Percentiles rank a stretch among this genome's conserved stretches.
These are phyloP conservation scores for Lachnellula suecica DNA, from an alignment of 2,329 filamentous ascomycete genomes.

Conservation along the genomic window DNA sequence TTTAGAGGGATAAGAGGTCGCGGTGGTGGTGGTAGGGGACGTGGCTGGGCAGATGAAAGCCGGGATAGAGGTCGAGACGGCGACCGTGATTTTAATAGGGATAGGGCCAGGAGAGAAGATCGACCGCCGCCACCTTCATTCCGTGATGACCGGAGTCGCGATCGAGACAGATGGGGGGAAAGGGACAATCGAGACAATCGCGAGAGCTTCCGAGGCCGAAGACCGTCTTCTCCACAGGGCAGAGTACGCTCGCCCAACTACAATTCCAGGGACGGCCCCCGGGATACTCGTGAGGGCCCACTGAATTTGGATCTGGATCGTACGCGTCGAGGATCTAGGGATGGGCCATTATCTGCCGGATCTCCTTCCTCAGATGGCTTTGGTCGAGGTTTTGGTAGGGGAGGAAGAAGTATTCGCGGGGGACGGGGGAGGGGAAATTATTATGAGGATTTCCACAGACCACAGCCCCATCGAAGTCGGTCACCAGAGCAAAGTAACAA, in stretches of 20 bases:
- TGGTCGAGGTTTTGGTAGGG: constrained; percentile 46
- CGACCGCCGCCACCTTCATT: constrained; percentile 45
- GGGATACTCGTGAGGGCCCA: constrained; percentile 50
- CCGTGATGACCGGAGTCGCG: constrained; percentile 58
- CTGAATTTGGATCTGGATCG: constrained; percentile 66
- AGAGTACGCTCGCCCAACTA: constrained; percentile 67
- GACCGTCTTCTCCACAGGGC: constrained; percentile 61
- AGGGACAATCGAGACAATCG: constrained; percentile 47
- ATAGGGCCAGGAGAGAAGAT: constrained; percentile 52
- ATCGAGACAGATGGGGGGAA: constrained; percentile 49
- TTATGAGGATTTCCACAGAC: constrained; percentile 54
- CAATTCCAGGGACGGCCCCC: constrained; percentile 41
- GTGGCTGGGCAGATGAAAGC: constrained; percentile 59
- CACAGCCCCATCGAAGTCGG: constrained; percentile 27
- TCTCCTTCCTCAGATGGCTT: constrained; percentile 64
- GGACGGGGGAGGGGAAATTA: constrained; percentile 48
- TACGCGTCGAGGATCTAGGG: constrained; percentile 66
- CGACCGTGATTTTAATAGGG: constrained; percentile 40
- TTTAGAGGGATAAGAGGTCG: too few species aligned
- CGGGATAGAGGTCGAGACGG: constrained; percentile 52
- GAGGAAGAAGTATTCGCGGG: constrained; percentile 44
- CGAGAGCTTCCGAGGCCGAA: constrained; percentile 50
- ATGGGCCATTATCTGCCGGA: constrained; percentile 70
- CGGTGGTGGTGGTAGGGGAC: constrained; percentile 53
- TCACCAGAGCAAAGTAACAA: constrained; percentile 31